These are phyloP conservation scores for Boletus mariae DNA, from an alignment of 1,284 basidiomycete species.

Conservation along the genomic window DNA sequence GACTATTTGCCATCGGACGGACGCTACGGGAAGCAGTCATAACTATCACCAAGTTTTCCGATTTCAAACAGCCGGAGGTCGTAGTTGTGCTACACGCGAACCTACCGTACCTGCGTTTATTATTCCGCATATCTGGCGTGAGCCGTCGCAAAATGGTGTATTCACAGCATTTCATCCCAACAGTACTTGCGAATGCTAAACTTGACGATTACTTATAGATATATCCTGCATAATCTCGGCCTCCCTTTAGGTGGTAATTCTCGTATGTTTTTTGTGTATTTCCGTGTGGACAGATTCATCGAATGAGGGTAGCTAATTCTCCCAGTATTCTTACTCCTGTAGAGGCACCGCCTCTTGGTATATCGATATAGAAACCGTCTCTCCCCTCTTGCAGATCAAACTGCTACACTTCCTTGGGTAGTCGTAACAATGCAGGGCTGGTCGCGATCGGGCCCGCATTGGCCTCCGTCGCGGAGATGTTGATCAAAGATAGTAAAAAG, in stretches of 20 bases:
- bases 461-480: too few species aligned
- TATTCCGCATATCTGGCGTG: constrained; percentile 3
- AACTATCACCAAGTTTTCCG: constrained; percentile 11
- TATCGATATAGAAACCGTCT: background rate
- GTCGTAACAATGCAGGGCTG: too few species aligned
- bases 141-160: constrained; percentile 15
- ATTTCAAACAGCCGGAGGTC: constrained; percentile 3
- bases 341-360: background rate
- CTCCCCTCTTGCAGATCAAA: background rate
- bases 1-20: constrained; percentile 10
- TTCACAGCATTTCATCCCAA: constrained; percentile 3
- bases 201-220: constrained; percentile 15
- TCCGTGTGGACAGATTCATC: background rate
- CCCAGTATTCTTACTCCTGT: background rate
- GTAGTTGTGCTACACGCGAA: constrained; percentile 2
- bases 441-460: too few species aligned
- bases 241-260: background rate
- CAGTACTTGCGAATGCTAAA: constrained; percentile 3
- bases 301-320: background rate
- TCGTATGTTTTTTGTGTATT: background rate
- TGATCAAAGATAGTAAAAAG: too few species aligned
- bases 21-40: constrained; percentile 6
- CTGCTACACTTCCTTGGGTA: too few species aligned
- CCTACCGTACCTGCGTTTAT: constrained; percentile 5
- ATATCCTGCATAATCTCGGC: constrained; percentile 17